Percentiles rank a stretch among this genome's conserved stretches.
Conservation (phyloP, 352 stramenopile species). For the Globisporangium middletonii region DNA sequence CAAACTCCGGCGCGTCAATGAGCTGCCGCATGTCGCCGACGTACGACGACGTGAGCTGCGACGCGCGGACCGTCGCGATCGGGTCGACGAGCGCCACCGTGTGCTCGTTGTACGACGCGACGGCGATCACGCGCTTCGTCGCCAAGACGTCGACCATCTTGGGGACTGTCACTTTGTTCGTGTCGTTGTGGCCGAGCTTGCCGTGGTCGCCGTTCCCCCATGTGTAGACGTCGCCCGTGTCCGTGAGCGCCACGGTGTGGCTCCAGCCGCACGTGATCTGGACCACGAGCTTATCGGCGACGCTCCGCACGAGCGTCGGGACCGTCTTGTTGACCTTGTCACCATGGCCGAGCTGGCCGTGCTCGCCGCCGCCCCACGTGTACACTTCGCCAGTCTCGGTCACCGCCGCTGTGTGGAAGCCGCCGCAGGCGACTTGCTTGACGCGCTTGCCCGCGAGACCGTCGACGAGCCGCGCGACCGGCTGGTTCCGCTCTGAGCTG, state of each 20-base stretch:
- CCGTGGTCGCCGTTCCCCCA: conserved; percentile 93
- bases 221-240: conserved; percentile 90
- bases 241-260: conserved; percentile 92
- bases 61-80: conserved; percentile 66
- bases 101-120: conserved; percentile 98
- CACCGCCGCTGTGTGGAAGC: conserved; percentile 83
- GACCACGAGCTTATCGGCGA: conserved; percentile 86
- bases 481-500: conserved; percentile 80
- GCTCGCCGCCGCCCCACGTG: conserved; percentile 88
- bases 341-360: conserved; percentile 95
- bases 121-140: conserved; percentile 90
- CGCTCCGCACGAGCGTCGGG: conserved; percentile 87
- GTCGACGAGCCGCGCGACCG: conserved; percentile 68
- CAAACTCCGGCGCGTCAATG: conserved; percentile 89
- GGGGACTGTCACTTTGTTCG: conserved; percentile 92
- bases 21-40: conserved; percentile 89
- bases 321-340: conserved; percentile 95
- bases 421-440: conserved; percentile 85
- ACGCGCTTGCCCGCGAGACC: conserved; percentile 63
- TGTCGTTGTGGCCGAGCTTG: conserved; percentile 94
- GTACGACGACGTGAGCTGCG: conserved; percentile 81
- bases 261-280: conserved; percentile 96
- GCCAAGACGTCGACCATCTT: conserved; percentile 90
- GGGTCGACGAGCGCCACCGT: conserved; percentile 91
- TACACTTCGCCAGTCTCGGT: conserved; percentile 84